Percentiles rank a stretch among this genome's conserved stretches.
phyloP scores from a whole-genome alignment of 805 yeast genomes.

The Candida insectalens region DNA sequence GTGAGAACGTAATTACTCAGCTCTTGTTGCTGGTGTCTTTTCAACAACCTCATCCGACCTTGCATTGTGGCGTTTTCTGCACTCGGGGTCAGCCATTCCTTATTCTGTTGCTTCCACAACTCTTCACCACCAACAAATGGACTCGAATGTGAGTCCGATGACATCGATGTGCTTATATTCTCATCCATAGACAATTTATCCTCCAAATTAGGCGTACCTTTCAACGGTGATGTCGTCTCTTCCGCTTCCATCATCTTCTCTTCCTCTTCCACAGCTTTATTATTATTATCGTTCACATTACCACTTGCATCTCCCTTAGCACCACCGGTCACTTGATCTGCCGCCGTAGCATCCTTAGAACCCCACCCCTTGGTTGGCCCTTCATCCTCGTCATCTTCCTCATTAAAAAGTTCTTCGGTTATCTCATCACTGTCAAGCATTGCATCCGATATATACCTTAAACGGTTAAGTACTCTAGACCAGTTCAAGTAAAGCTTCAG shows the following conservation, averaged over 20 bases:
- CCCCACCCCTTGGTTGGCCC: too few relatives aligned
- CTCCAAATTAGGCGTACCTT: constrained; percentile 1
- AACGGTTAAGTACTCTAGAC: constrained; percentile 23
- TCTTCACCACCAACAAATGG: constrained; percentile 36
- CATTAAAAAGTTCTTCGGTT: constrained; percentile 38
- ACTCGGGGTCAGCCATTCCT: constrained; percentile 51
- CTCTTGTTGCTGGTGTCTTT: constrained; percentile 15
- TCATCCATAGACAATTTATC: constrained; percentile 5
- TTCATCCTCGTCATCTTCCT: constrained; percentile 3
- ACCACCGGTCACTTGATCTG: too few relatives aligned
- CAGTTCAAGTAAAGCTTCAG: constrained; percentile 30
- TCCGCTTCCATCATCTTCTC: neutral
- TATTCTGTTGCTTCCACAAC: constrained; percentile 63
- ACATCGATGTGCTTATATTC: constrained; percentile 2
- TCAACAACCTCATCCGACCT: constrained; percentile 16
- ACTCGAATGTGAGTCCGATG: constrained; percentile 1
- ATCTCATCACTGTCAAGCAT: constrained; percentile 39
- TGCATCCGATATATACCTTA: constrained; percentile 32
- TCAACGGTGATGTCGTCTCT: neutral
- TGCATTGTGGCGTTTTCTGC: constrained; percentile 17
- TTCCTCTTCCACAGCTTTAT: neutral
- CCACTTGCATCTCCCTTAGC: neutral
- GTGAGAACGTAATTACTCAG: constrained; percentile 16
- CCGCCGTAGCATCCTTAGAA: neutral
- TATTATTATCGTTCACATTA: too few relatives aligned